These are phyloP conservation scores for Batkoa obscura DNA, from an alignment of 371 early-diverging fungal genomes.

Conservation along the genomic window DNA sequence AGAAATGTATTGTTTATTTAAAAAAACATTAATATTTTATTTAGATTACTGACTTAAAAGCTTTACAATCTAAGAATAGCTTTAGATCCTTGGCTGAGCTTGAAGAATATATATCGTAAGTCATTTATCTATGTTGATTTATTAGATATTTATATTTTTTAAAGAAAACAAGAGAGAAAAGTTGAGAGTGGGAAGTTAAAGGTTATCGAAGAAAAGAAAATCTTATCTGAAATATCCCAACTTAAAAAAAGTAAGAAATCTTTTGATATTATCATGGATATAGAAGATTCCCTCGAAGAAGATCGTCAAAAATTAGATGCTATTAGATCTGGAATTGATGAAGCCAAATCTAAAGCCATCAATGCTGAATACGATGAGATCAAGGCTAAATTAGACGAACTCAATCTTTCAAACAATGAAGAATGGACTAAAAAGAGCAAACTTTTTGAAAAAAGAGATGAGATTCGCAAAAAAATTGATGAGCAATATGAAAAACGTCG, in stretches of 20 bases:
- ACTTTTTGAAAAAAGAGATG: slow-evolving; percentile 55
- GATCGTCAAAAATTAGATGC: slow-evolving; percentile 45
- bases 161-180: slow-evolving; percentile 49
- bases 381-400: slow-evolving; percentile 40
- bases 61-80: slow-evolving; percentile 51
- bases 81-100: slow-evolving; percentile 61
- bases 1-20: slow-evolving; percentile 3
- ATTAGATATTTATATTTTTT: not conserved
- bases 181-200: slow-evolving; percentile 53
- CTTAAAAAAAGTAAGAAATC: slow-evolving; percentile 60
- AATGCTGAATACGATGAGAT: slow-evolving; percentile 42
- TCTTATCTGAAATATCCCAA: slow-evolving; percentile 56
- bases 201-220: slow-evolving; percentile 72
- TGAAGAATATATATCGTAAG: slow-evolving; percentile 50
- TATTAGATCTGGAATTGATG: slow-evolving; percentile 42
- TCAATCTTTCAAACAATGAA: slow-evolving; percentile 35
- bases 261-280: slow-evolving; percentile 42
- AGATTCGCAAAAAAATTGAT: slow-evolving; percentile 49
- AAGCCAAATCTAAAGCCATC: slow-evolving; percentile 34
- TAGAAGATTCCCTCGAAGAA: slow-evolving; percentile 46
- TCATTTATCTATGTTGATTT: slow-evolving; percentile 4
- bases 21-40: slow-evolving; percentile 5
- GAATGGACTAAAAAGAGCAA: slow-evolving; percentile 39
- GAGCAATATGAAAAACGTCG: slow-evolving; percentile 44
- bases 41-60: slow-evolving; percentile 45